Base-by-base conservation (phyloP, 2,329 filamentous ascomycete species). In the Epichloe uncinata region DNA sequence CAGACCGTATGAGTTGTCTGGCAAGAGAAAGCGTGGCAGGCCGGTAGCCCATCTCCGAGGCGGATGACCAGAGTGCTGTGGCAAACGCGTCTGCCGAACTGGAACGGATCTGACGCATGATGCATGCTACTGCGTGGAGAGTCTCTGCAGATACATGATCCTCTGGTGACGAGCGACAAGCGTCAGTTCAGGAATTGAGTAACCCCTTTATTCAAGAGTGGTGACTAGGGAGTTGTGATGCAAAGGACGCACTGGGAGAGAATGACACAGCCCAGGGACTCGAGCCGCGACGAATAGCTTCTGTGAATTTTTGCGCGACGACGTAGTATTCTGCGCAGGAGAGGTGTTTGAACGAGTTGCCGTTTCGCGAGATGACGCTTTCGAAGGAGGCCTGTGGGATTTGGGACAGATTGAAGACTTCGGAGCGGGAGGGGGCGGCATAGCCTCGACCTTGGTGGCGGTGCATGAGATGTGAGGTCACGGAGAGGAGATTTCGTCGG, bases 1-100 rank as follows among this genome's bases (percentile, higher is more conserved):
- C 53, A 1, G 46, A 46, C 6, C 48, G 51, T 22, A 57, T 50
- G 41, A 66, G 50, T 1, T 58, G 51, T 20, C 58, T 53, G 13
- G 54, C 55, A 3, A 63, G 49, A 2, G 58, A 60, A 11, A 69
- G 48, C n/a, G 62, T 65, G 16, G 66, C 61, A 30, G 58, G 52
- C 4, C 53, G 54, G 48, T 63, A 55, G 33, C 64, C 61, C 47
- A 58, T 55, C 13, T 57, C 59, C 1, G 66, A 61, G 9, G 67
- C 66, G 5, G 59, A 57, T 36, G 58, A 51, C 58, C 66, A 65
- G 49, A 69, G 52, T 16, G 53, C 52, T 1, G 53, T 45, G 33
- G 56, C 50, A 18, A 65, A 58, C 5, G 45, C 48, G 7, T 51
- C 50, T 8, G 53, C 45, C 36, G 44, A 45, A 3, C 37, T 12